Base-by-base conservation (phyloP, 2,329 filamentous ascomycete species). In the Arthrobotrys entomopaga region DNA sequence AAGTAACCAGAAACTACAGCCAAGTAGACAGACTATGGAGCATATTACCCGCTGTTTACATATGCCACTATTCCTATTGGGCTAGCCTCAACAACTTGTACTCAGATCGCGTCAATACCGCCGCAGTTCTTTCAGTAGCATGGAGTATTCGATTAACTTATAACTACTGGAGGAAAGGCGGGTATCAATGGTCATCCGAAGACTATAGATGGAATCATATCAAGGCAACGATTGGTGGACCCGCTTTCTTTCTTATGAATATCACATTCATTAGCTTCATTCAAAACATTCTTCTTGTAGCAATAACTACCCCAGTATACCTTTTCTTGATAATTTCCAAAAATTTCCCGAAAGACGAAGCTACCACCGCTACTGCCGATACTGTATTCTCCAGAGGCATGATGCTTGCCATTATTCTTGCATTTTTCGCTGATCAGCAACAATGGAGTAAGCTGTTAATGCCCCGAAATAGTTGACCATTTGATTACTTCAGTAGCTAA, bases 101-200 rank as follows among this genome's bases (percentile, higher is more conserved):
- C 4, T 90, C 90, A 13, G 83, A 86, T 64, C 87, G 90, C 56
- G 81, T 97, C 49, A 90, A 96, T 79, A 87, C 90, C 46, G 84
- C 93, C 34, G 84, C 93, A 69, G 83, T 88, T 1, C 88, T 92
- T 78, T 90, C 88, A 58, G 82, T 86, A 0, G 78, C 93, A 7
- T 75, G 71, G 71, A 75, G 71, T 40, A 40, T 83, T 69, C 90
- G 95, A 10, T 84, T 99, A 82, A 98, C 94, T 1, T 98, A 87
- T 85, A 99, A 99, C 83, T 99, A 97, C 83, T 97, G 91, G 89
- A 90, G 95, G 70, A 96, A 92, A 81, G 95, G 95, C 43, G 95
- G 95, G 22, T 99, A 99, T 81, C 84, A 86, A 15, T 85, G 93
- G 76, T 94, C 95, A 42, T 93, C 91, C 15, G 94, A 99, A 82